phyloP scores from a whole-genome alignment of 1,139 yeast species.

The Geotrichum fermentans region DNA sequence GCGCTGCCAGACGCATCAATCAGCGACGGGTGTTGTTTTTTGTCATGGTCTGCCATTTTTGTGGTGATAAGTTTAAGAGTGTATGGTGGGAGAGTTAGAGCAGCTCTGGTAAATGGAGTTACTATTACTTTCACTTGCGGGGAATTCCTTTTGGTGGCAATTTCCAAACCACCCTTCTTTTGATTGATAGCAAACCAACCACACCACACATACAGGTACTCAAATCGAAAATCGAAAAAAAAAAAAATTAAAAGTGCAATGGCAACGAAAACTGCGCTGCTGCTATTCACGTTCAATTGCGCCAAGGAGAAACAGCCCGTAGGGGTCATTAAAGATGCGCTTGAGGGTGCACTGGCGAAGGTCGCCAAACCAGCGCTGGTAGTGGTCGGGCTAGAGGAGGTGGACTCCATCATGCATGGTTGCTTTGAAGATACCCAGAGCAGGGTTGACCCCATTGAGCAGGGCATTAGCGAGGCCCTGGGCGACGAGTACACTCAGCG shows the following conservation, averaged over 20 bases:
- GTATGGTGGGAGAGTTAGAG: not conserved
- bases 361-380: conserved; percentile 44
- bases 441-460: conserved; percentile 43
- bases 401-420: conserved; percentile 62
- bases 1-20: conserved; percentile 55
- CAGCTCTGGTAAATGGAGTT: not conserved
- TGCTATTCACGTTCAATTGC: conserved; percentile 32
- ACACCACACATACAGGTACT: too few relatives aligned
- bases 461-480: conserved; percentile 43
- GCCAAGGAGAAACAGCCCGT: conserved; percentile 19
- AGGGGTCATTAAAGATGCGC: conserved; percentile 26
- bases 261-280: conserved; percentile 4
- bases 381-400: conserved; percentile 72
- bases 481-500: conserved; percentile 44
- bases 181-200: too few relatives aligned
- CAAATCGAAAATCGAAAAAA: too few relatives aligned
- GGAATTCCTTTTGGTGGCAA: too few relatives aligned
- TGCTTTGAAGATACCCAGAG: conserved; percentile 45
- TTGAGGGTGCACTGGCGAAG: conserved; percentile 3
- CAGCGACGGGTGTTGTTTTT: conserved; percentile 30
- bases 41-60: conserved; percentile 7
- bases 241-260: not conserved
- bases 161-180: too few relatives aligned
- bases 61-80: not conserved
- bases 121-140: not conserved